Evolutionary conservation across 768 basidiomycete genomes (phyloP).

Genomic region (Hebeloma cylindrosporum): DNA sequence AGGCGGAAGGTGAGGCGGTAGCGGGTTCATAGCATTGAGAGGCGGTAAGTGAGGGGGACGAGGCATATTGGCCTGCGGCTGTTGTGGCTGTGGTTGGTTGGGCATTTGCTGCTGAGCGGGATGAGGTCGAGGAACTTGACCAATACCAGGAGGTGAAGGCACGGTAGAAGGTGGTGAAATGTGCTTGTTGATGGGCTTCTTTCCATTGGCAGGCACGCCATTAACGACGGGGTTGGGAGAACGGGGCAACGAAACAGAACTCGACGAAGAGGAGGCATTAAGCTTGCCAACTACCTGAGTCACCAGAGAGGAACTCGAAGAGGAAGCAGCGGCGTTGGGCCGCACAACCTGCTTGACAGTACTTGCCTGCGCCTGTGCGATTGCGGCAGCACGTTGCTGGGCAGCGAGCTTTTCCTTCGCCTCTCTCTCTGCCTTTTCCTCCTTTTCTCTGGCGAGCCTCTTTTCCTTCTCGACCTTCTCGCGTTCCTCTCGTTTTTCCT

Average conservation of each 20-base stretch:
- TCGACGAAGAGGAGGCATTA: constrained; percentile 41
- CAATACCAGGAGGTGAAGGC: constrained; percentile 21
- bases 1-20: constrained; percentile 41
- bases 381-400: constrained; percentile 49
- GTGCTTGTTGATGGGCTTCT: constrained; percentile 54
- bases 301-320: constrained; percentile 31
- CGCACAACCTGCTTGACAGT: constrained; percentile 48
- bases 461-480: constrained; percentile 43
- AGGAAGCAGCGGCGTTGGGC: constrained; percentile 47
- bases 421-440: constrained; percentile 31
- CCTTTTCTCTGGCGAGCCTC: constrained; percentile 31
- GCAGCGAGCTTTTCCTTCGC: constrained; percentile 32
- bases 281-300: constrained; percentile 21
- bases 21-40: constrained; percentile 40
- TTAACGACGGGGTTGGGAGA: constrained; percentile 38
- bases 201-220: constrained; percentile 34
- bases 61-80: constrained; percentile 39
- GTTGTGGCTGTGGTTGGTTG: constrained; percentile 33
- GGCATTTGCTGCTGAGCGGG: constrained; percentile 31
- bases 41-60: constrained; percentile 48
- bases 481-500: constrained; percentile 42
- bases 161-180: constrained; percentile 18
- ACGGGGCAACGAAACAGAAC: constrained; percentile 34
- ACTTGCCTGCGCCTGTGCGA: constrained; percentile 23
- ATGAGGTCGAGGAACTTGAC: constrained; percentile 36